These are phyloP conservation scores for Leishmania tropica DNA, from an alignment of 208 protist species.

Conservation along the genomic window DNA sequence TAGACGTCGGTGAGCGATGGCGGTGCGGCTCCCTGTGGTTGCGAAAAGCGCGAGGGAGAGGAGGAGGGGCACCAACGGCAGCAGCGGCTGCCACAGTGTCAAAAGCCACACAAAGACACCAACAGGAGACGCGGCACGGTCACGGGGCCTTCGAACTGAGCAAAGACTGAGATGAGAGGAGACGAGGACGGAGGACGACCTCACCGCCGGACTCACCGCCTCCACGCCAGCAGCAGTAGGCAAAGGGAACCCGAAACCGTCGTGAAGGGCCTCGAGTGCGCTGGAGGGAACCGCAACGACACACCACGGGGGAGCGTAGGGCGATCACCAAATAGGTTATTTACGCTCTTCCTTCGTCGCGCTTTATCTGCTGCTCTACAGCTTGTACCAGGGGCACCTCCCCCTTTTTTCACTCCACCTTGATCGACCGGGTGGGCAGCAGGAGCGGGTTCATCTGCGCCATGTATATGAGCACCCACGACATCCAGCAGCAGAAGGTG, in stretches of 20 bases:
- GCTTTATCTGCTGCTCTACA: neutral
- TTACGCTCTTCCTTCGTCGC: neutral
- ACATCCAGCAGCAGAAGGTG: slow-evolving; percentile 93
- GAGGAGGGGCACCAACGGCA: neutral
- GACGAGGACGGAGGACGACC: neutral
- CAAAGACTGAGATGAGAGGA: neutral
- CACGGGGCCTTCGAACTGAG: neutral
- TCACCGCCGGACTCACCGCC: neutral
- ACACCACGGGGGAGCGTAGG: neutral
- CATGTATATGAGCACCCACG: slow-evolving; percentile 94
- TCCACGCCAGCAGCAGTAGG: neutral
- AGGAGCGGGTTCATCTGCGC: slow-evolving; percentile 92
- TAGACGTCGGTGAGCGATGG: neutral
- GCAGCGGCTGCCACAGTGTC: neutral
- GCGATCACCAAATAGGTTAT: neutral
- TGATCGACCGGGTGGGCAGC: slow-evolving; percentile 86
- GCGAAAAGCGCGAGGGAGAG: neutral
- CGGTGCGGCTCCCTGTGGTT: neutral
- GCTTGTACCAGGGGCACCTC: neutral
- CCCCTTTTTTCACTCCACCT: slow-evolving; percentile 45
- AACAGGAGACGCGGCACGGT: neutral
- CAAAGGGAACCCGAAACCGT: neutral
- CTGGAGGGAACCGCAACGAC: neutral
- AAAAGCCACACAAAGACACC: neutral
- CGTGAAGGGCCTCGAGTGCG: neutral